phyloP scores from a whole-genome alignment of 1,284 basidiomycete genomes.

The Caloboletus firmus region DNA sequence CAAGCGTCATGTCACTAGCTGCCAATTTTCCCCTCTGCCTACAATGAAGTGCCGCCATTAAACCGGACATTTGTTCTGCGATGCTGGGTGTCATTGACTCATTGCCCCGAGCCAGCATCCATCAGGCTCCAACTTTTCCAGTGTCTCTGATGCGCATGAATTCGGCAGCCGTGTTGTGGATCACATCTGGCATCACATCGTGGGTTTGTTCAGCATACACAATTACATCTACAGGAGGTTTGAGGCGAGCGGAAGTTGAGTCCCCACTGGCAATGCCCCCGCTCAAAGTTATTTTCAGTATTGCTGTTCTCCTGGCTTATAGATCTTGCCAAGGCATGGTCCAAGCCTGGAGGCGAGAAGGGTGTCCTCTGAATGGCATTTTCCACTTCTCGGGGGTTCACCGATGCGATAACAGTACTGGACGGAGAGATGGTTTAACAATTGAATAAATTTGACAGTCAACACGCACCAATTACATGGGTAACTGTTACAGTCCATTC shows the following conservation, averaged over 20 bases:
- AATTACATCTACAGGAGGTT: neutral
- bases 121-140: neutral
- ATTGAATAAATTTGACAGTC: too few relatives aligned
- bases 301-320: neutral
- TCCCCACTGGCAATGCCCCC: neutral
- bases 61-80: too few relatives aligned
- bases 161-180: neutral
- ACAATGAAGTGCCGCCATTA: too few relatives aligned
- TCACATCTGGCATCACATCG: neutral
- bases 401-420: constrained; percentile 11
- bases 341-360: constrained; percentile 32
- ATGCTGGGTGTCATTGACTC: too few relatives aligned
- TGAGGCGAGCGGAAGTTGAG: too few relatives aligned
- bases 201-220: neutral
- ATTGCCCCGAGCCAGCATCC: too few relatives aligned
- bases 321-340: neutral
- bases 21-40: too few relatives aligned
- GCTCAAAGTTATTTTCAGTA: neutral
- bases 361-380: neutral
- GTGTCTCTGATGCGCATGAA: neutral
- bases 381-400: constrained; percentile 17
- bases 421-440: too few relatives aligned
- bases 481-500: too few relatives aligned
- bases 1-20: too few relatives aligned
- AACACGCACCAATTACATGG: too few relatives aligned